Conservation (phyloP, 495 filamentous ascomycete species). For the Geoglossum glabrum region DNA sequence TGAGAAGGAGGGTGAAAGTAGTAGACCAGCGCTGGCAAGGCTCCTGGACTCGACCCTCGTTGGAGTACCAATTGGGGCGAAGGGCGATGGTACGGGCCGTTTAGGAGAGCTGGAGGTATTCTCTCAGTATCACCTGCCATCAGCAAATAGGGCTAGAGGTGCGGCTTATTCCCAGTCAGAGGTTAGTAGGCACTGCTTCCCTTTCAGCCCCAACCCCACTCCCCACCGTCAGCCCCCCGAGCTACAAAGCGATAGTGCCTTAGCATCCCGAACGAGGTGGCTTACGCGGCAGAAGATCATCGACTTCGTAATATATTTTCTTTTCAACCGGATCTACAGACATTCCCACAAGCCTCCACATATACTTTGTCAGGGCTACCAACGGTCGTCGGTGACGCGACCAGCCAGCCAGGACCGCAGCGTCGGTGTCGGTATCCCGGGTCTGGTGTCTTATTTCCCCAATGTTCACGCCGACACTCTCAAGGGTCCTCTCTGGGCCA, state of each 20-base stretch:
- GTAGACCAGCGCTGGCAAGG: constrained; percentile 23
- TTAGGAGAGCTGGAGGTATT: constrained; percentile 41
- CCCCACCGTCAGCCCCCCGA: not conserved
- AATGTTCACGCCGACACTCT: constrained; percentile 52
- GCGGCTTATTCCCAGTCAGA: constrained; percentile 33
- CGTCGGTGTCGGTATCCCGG: constrained; percentile 27
- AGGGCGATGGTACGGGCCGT: constrained; percentile 14
- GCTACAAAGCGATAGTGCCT: not conserved
- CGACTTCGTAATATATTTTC: constrained; percentile 57
- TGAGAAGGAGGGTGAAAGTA: constrained; percentile 19
- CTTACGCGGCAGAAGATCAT: constrained; percentile 36
- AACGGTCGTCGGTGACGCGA: constrained; percentile 17
- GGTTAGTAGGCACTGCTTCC: constrained; percentile 22
- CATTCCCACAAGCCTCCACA: constrained; percentile 38
- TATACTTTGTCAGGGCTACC: constrained; percentile 61
- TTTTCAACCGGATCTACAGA: constrained; percentile 40
- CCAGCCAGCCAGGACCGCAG: constrained; percentile 14
- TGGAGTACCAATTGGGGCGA: constrained; percentile 24
- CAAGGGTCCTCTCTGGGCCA: constrained; percentile 52
- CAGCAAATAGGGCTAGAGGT: constrained; percentile 20
- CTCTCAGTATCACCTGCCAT: constrained; percentile 34
- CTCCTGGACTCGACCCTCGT: constrained; percentile 54
- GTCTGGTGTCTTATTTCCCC: constrained; percentile 31
- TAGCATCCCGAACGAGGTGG: not conserved
- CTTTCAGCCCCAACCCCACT: not conserved